These are phyloP conservation scores for Globisporangium spiculum DNA, from an alignment of 352 stramenopile genomes.

Conservation along the genomic window DNA sequence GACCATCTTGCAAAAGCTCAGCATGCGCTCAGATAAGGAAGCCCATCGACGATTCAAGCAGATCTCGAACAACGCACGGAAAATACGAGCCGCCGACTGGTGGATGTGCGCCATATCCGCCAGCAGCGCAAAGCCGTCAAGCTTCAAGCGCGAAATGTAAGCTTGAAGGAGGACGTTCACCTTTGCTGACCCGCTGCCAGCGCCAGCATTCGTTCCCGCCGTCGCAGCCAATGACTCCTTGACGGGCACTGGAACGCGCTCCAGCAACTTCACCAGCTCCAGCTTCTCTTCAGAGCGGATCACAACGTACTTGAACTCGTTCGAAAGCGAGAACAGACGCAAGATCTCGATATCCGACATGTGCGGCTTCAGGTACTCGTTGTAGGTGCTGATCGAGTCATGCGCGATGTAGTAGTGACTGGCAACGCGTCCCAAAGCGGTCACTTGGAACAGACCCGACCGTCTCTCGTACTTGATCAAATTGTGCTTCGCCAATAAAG, in stretches of 20 bases:
- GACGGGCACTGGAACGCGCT: slow-evolving; percentile 98
- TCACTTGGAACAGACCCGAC: slow-evolving; percentile 95
- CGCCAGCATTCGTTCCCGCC: slow-evolving; percentile 30
- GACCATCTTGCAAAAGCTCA: slow-evolving; percentile 99
- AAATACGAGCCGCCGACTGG: slow-evolving; percentile 97
- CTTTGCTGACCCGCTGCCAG: slow-evolving; percentile 90
- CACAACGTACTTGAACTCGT: slow-evolving; percentile 99
- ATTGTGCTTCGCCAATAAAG: slow-evolving; percentile 95
- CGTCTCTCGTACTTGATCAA: slow-evolving; percentile 98
- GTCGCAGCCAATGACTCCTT: slow-evolving; percentile 90
- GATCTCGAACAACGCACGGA: slow-evolving; percentile 99
- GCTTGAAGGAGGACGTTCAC: slow-evolving; percentile 99
- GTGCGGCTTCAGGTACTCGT: slow-evolving; percentile 97
- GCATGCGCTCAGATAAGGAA: slow-evolving; percentile 91
- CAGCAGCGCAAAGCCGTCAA: slow-evolving; percentile 98
- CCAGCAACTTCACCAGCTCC: slow-evolving; percentile 96
- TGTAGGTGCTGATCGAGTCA: slow-evolving; percentile 98
- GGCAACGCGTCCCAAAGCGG: slow-evolving; percentile 96
- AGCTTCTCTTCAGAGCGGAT: slow-evolving; percentile 98
- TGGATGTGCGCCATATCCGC: slow-evolving; percentile 99
- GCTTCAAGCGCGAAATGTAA: slow-evolving; percentile 97
- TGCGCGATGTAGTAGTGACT: slow-evolving; percentile 99
- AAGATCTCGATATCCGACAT: slow-evolving; percentile 99
- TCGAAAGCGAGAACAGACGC: slow-evolving; percentile 97
- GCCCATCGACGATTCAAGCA: slow-evolving; percentile 95